These are phyloP conservation scores for Biscogniauxia marginata DNA, from an alignment of 2,329 filamentous ascomycete genomes.

Conservation along the genomic window DNA sequence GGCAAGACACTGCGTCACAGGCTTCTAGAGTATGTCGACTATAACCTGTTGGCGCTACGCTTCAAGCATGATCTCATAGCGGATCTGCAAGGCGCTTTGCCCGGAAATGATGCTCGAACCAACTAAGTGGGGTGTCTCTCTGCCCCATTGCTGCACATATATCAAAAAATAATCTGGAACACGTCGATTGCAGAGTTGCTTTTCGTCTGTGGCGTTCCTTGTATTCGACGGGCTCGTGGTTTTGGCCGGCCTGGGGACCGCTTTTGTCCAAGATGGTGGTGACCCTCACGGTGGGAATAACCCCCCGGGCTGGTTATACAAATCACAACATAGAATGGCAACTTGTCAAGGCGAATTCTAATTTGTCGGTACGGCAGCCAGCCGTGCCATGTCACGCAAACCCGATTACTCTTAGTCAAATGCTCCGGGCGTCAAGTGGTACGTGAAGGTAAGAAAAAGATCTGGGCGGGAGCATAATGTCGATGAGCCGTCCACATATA, in stretches of 20 bases:
- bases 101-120: constrained; percentile 13
- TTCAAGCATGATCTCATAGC: constrained; percentile 13
- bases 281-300: not conserved
- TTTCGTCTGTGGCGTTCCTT: not conserved
- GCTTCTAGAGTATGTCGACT: constrained; percentile 3
- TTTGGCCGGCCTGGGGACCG: not conserved
- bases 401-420: not conserved
- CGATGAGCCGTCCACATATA: not conserved
- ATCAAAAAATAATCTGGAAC: not conserved
- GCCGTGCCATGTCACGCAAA: not conserved
- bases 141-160: not conserved
- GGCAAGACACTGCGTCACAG: constrained; percentile 1
- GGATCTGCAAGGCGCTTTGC: constrained; percentile 17
- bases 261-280: not conserved
- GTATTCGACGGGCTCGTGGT: not conserved
- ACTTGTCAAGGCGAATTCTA: not conserved
- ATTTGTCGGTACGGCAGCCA: not conserved
- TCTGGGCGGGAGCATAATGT: not conserved
- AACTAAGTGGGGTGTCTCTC: not conserved
- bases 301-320: not conserved
- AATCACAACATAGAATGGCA: not conserved
- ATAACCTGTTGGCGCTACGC: not conserved
- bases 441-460: not conserved
- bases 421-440: not conserved
- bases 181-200: not conserved